These are phyloP conservation scores for Trichoderma asperellum DNA, from an alignment of 2,329 filamentous ascomycete genomes.

Conservation along the genomic window DNA sequence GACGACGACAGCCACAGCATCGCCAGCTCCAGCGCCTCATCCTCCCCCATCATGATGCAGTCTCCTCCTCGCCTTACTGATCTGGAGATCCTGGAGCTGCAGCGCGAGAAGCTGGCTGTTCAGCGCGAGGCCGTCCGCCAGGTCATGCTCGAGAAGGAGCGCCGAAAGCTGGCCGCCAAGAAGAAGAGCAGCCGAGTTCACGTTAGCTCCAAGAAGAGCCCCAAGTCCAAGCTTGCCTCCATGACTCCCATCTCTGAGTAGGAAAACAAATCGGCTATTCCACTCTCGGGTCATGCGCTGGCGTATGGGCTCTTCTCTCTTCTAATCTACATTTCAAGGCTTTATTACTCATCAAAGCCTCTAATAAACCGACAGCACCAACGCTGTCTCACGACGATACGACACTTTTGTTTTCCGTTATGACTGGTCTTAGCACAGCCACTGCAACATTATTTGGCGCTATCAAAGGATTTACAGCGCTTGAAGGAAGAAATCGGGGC, in stretches of 20 bases:
- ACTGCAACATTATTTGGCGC: conserved; percentile 1
- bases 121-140: conserved; percentile 58
- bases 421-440: conserved; percentile 20
- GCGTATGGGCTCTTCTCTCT: conserved; percentile 13
- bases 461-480: conserved; percentile 23
- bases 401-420: conserved; percentile 10
- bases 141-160: conserved; percentile 59
- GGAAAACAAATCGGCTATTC: neutral
- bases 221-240: conserved; percentile 52
- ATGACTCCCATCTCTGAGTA: conserved; percentile 61
- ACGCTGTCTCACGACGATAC: conserved; percentile 6
- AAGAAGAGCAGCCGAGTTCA: conserved; percentile 46
- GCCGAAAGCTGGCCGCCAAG: conserved; percentile 48
- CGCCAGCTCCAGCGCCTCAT: conserved; percentile 50
- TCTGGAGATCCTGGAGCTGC: conserved; percentile 54
- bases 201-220: conserved; percentile 53
- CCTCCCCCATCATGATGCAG: conserved; percentile 39
- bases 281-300: conserved; percentile 24
- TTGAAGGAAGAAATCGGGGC: conserved; percentile 15
- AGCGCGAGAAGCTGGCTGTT: conserved; percentile 55
- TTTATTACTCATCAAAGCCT: neutral
- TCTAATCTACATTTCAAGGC: neutral
- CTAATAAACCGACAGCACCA: conserved; percentile 13
- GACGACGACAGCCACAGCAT: conserved; percentile 56
- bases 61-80: conserved; percentile 48